A percentile compares a stretch with the other conserved stretches of the same genome.
Evolutionary conservation across 2,329 filamentous ascomycete genomes (phyloP).

Genomic region (Cryphonectria parasitica): DNA sequence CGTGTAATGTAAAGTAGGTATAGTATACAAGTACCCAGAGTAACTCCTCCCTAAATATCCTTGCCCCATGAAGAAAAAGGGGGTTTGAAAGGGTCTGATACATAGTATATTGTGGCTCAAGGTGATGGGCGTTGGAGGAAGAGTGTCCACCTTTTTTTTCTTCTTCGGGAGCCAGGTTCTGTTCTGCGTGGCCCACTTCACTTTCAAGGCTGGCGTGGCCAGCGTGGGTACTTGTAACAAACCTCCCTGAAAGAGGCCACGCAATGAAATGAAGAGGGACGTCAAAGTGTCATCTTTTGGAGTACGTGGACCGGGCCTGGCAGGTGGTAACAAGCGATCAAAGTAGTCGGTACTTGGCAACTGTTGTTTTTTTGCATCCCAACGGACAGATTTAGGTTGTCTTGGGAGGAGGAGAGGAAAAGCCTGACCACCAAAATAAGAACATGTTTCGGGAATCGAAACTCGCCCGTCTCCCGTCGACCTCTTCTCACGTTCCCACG

Average conservation of each 20-base stretch:
- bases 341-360: constrained; percentile 14
- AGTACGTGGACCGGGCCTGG: constrained; percentile 13
- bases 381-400: background rate
- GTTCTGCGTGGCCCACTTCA: constrained; percentile 19
- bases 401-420: background rate
- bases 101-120: background rate
- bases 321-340: constrained; percentile 18
- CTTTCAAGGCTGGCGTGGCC: constrained; percentile 24
- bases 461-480: constrained; percentile 17
- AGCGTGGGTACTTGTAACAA: constrained; percentile 18
- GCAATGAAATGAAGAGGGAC: constrained; percentile 9
- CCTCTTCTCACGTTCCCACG: constrained; percentile 3
- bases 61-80: background rate
- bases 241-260: constrained; percentile 21
- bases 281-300: constrained; percentile 18
- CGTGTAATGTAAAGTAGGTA: constrained; percentile 3
- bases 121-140: background rate
- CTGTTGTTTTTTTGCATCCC: background rate
- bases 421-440: constrained; percentile 9
- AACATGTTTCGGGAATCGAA: constrained; percentile 22
- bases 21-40: background rate
- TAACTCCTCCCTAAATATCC: background rate
- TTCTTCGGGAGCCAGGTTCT: constrained; percentile 21
- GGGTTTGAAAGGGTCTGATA: constrained; percentile 1
- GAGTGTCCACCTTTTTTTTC: constrained; percentile 22